A percentile compares a stretch with the other conserved stretches of the same genome.
Conservation (phyloP, 75 land plant species). For the Gnetum montanum region DNA sequence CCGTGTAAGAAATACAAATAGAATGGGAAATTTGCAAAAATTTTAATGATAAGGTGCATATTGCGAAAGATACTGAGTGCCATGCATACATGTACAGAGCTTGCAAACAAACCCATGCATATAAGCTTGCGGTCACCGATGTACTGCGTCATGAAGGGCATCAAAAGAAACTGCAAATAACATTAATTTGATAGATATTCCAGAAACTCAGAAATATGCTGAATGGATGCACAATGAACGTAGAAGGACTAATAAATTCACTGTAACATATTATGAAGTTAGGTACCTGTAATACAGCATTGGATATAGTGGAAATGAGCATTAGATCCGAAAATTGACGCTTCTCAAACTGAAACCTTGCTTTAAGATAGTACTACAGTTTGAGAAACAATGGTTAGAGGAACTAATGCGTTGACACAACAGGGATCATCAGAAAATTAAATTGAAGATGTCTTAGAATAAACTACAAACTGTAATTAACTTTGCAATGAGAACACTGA, state of each 20-base stretch:
- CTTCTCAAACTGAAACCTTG: conserved; percentile 59
- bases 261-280: neutral
- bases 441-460: no score
- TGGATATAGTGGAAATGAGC: conserved; percentile 39
- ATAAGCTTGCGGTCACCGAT: conserved; percentile 48
- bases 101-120: conserved; percentile 41
- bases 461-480: no score
- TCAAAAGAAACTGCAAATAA: conserved; percentile 37
- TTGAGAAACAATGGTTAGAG: neutral
- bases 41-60: neutral
- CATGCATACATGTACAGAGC: conserved; percentile 31
- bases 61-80: neutral
- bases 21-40: neutral
- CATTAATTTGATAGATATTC: no score
- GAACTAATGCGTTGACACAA: no score
- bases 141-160: conserved; percentile 45
- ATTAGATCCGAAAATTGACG: conserved; percentile 69
- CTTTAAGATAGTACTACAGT: conserved; percentile 72
- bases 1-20: neutral
- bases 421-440: no score
- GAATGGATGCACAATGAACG: no score
- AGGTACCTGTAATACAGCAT: conserved; percentile 56
- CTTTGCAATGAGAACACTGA: no score
- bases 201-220: no score
- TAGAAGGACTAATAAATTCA: no score